Base-by-base conservation (phyloP, 2,329 filamentous ascomycete species). In the Sporothrix inflata region DNA sequence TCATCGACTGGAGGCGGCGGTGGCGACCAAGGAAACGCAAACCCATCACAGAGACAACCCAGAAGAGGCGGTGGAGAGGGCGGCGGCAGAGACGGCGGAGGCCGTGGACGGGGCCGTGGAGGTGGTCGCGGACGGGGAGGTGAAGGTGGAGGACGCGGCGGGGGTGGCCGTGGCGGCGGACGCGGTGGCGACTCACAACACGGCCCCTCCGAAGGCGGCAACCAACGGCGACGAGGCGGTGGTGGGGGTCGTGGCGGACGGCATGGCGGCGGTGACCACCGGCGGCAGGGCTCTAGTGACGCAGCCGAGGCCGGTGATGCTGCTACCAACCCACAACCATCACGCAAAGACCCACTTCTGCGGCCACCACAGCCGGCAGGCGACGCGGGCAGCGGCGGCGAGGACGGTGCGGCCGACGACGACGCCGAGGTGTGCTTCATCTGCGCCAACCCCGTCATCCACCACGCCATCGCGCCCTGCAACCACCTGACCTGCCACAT, bases 401-500 rank as follows among this genome's bases (percentile, higher is more conserved):
- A 45, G 6, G 63, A 57, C 57, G 74, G 61, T 27, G 73, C n/a
- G 1, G 74, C 70, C 30, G 74, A 73, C 51, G 75, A 75, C 40
- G 92, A 94, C 71, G 91, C 86, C 34, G 94, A 98, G 74, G 88
- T 98, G 74, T 99, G 96, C 88, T 98, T 98, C 82, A 99, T 99
- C 79, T 99, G 96, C 82, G 95, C 96, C 72, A 97, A 94, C 75
- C 89, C 91, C 1, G 91, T 99, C 65, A 89, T 92, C 66, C 94
- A 98, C 83, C 90, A 93, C 77, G 92, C 94, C 11, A 90, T 99
- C 75, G 90, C 94, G 42, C 95, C 96, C 24, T 99, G 96, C 83
- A 98, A 98, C 81, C 96, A 99, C 83, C 89, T 93, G 72, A 98
- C 95, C 66, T 99, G 96, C 80, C 96, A 99, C 83, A 97, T 98